Evolutionary conservation across 2,329 filamentous ascomycete species (phyloP), one percentile per base, ranked within the genome.

Genomic region (Fusarium anthophilum): DNA sequence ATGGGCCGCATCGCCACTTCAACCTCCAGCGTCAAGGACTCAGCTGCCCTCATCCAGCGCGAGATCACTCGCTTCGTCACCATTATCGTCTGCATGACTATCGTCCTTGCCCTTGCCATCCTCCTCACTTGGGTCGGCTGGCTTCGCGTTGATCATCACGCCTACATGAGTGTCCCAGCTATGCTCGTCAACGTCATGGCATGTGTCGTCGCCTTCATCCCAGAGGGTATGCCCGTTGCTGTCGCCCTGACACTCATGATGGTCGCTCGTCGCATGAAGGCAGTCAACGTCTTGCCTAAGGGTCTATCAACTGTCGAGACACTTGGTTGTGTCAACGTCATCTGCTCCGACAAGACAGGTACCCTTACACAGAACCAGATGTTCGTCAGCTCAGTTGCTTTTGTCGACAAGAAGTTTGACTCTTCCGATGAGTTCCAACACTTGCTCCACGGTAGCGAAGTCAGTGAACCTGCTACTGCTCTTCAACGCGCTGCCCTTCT

Each of bases 101-200:
- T 85, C 20, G 32, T 81, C 22, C 77, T 86, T 15, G 84, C 83
- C 1, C 75, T 82, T 1, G 47, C 82, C 0, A 87, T 88, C 26
- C 74, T 85, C 7, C 79, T 88, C 50, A 84, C 85, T 3, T 88
- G 84, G 84, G 74, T 79, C 9, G 82, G 78, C 6, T 86, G 84
- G 84, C 74, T 86, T 4, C 77, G 82, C 0, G 72, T 72, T 9
- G 80, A 84, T 9, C 83, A 86, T 55, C 63, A 58, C 6, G 72
- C 41, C 0, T 86, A 80, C 78, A 83, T 86, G 79, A 82, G 80
- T 37, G 83, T 85, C 12, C 83, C 84, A 26, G 80, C 80, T 0
- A 85, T 86, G 81, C 78, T 86, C 3, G 83, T 84, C 78, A 83
- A 85, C n/a, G 83, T 84, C 59, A 85, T 86, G 81, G 83, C 83